These are phyloP conservation scores for Aspergillus haitiensis DNA, from an alignment of 495 filamentous ascomycete genomes.

Conservation along the genomic window DNA sequence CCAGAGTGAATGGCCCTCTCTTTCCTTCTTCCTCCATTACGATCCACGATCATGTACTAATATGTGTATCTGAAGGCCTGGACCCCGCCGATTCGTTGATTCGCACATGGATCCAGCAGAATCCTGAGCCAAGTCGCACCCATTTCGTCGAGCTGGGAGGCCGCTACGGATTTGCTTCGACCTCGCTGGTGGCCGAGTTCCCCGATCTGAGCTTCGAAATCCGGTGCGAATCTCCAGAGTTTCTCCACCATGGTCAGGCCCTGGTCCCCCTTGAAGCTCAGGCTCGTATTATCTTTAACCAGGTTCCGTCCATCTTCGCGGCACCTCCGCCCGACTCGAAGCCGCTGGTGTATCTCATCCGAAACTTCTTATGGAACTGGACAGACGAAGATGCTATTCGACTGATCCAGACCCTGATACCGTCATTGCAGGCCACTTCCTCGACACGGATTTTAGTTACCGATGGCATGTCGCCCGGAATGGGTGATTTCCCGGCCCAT, in stretches of 20 bases:
- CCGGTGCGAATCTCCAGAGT: not conserved
- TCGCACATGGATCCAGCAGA: not conserved
- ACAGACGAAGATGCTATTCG: not conserved
- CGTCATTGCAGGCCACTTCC: not conserved
- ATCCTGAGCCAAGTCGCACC: not conserved
- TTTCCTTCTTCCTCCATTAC: not conserved
- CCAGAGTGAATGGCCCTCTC: not conserved
- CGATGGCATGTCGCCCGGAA: not conserved
- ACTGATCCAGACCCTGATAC: not conserved
- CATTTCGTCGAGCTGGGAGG: not conserved
- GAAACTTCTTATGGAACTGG: conserved; percentile 2
- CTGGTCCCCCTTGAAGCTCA: not conserved
- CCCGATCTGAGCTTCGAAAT: not conserved
- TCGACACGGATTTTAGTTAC: not conserved
- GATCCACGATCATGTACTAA: not conserved
- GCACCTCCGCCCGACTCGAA: not conserved
- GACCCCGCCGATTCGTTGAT: conserved; percentile 2
- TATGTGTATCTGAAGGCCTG: not conserved
- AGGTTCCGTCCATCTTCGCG: not conserved
- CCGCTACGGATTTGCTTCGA: not conserved
- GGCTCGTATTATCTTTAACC: not conserved
- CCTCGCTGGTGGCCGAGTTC: not conserved
- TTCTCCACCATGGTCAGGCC: not conserved
- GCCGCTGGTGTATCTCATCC: not conserved
- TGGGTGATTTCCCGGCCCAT: not conserved